These are phyloP conservation scores for Kernera saxatilis DNA, from an alignment of 345 rosid genomes.

Conservation along the genomic window DNA sequence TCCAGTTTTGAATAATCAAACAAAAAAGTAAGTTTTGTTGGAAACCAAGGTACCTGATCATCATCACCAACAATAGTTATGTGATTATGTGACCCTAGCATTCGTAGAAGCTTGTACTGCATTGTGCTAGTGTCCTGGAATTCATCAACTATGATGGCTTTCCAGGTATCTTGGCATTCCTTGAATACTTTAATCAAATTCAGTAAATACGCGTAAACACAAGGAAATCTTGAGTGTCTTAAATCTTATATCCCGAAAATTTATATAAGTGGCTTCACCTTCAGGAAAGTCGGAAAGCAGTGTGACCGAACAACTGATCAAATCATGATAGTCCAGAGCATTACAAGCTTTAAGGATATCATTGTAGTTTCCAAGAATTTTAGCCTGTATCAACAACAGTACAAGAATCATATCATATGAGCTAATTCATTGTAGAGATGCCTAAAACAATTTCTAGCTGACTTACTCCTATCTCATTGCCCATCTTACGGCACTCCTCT, in stretches of 20 bases:
- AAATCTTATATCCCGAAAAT: not conserved
- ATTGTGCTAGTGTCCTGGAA: constrained; percentile 94
- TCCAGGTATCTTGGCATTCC: constrained; percentile 76
- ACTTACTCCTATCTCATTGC: constrained; percentile 81
- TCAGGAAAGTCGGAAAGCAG: constrained; percentile 74
- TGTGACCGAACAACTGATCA: constrained; percentile 72
- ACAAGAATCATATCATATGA: constrained; percentile 20
- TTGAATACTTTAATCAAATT: constrained; percentile 50
- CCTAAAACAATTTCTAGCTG: constrained; percentile 13
- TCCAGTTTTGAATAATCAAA: not conserved
- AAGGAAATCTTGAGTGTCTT: constrained; percentile 15
- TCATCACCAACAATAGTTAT: constrained; percentile 91
- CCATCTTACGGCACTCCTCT: constrained; percentile 48
- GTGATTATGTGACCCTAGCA: constrained; percentile 69
- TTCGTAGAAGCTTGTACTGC: constrained; percentile 67
- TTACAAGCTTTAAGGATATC: constrained; percentile 68
- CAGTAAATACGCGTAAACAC: constrained; percentile 6
- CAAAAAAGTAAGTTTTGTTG: not conserved
- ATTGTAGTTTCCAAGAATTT: constrained; percentile 59
- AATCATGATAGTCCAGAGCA: constrained; percentile 93
- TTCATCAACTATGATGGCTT: constrained; percentile 83
- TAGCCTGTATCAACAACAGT: constrained; percentile 56
- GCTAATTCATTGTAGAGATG: constrained; percentile 16
- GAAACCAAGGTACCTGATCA: constrained; percentile 61
- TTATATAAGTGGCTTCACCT: constrained; percentile 42